Evolutionary conservation across 2,329 filamentous ascomycete genomes (phyloP).

Genomic region (Aspergillus amoenus): DNA sequence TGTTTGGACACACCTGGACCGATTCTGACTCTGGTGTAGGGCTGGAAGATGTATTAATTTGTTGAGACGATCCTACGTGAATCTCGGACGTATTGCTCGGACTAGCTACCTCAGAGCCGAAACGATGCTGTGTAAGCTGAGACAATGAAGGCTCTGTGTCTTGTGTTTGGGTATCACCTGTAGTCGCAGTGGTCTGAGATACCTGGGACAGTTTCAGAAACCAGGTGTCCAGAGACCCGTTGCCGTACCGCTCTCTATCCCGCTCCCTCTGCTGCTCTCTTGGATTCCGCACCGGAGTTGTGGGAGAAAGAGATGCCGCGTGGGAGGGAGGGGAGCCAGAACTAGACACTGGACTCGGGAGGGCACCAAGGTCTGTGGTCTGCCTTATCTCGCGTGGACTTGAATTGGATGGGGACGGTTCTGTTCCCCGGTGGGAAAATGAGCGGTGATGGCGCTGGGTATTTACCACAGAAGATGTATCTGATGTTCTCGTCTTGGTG

Average conservation of each 20-base stretch:
- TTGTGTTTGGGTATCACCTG: not conserved
- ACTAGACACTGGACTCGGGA: slow-evolving; percentile 21
- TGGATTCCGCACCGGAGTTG: not conserved
- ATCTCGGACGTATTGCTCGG: not conserved
- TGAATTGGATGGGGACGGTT: not conserved
- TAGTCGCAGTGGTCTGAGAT: not conserved
- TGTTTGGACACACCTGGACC: not conserved
- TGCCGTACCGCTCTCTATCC: slow-evolving; percentile 23
- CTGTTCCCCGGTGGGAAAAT: not conserved
- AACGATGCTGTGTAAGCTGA: slow-evolving; percentile 16
- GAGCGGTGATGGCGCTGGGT: not conserved
- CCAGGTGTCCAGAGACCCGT: slow-evolving; percentile 34
- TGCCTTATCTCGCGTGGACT: not conserved
- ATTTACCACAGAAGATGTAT: not conserved
- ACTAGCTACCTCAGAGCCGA: slow-evolving; percentile 6
- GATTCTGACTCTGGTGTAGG: not conserved
- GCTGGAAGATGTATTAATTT: not conserved
- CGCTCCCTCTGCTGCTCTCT: slow-evolving; percentile 19
- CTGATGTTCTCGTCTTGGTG: not conserved
- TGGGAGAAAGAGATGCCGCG: slow-evolving; percentile 8
- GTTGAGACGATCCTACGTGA: not conserved
- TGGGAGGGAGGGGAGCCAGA: slow-evolving; percentile 7
- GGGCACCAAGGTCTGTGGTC: not conserved
- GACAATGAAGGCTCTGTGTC: slow-evolving; percentile 8
- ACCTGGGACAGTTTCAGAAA: slow-evolving; percentile 22